phyloP scores from a whole-genome alignment of 2,329 filamentous ascomycete genomes.

The Pseudocercospora ulei region DNA sequence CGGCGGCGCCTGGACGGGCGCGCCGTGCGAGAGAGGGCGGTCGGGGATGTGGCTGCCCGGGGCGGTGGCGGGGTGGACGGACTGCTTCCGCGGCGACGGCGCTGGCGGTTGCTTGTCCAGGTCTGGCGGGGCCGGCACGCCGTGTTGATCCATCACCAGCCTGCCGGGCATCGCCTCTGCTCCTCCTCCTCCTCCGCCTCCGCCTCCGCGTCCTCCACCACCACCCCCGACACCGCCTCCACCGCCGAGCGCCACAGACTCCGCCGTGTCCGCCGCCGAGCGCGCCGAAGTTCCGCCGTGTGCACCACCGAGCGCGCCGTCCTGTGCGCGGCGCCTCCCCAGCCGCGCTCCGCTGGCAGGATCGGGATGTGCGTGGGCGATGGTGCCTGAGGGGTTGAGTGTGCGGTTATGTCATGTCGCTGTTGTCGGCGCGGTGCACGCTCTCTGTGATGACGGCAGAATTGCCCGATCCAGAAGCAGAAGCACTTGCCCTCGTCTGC shows the following conservation, averaged over 20 bases:
- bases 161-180: conserved; percentile 41
- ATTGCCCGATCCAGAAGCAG: too few species aligned
- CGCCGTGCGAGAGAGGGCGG: conserved; percentile 17
- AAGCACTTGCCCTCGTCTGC: too few species aligned
- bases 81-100: too few species aligned
- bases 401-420: background rate
- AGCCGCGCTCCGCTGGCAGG: conserved; percentile 7
- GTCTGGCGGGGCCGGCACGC: conserved; percentile 32
- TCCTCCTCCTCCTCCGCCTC: conserved; percentile 13
- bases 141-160: conserved; percentile 42
- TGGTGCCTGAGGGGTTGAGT: background rate
- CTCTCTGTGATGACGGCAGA: too few species aligned
- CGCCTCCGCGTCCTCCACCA: conserved; percentile 18
- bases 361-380: background rate
- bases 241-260: too few species aligned
- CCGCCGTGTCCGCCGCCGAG: too few species aligned
- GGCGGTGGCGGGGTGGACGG: too few species aligned
- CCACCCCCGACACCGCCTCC: conserved; percentile 19
- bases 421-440: background rate
- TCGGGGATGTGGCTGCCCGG: conserved; percentile 9
- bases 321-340: conserved; percentile 7
- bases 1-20: conserved; percentile 9
- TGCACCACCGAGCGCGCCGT: too few species aligned
- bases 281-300: too few species aligned
- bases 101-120: conserved; percentile 32